Evolutionary conservation across 495 filamentous ascomycete species (phyloP), one percentile per base, ranked within the genome.

Genomic region (Hypoxylon crocopeplum): DNA sequence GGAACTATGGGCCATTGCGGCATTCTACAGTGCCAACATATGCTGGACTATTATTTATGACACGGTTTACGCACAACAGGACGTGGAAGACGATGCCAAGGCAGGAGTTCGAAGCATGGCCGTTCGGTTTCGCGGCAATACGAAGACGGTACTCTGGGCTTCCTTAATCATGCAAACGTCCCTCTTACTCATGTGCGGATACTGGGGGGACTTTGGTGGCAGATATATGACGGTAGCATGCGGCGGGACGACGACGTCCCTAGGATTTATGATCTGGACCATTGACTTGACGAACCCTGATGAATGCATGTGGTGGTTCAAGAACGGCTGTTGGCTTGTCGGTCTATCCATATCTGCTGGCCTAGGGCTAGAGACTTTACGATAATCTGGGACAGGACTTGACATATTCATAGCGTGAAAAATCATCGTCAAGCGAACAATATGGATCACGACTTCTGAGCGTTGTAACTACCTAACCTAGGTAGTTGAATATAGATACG

Each of bases 61-160:
- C 47, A 78, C 71, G 0, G 58, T 80, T 10, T 82, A 80, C 44
- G 76, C 72, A 0, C 65, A 72, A 41, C 74, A 77, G 45, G 79
- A 82, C 53, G 4, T 71, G 0, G 40, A 62, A 21, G 75, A 79
- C 24, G 79, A 82, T 48, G 20, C 68, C 3, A 70, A 74, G 16
- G 69, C 60, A 0, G 75, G 74, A 1, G 62, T 79, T 5, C 69
- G 66, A 55, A 63, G 55, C 10, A 66, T 74, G 55, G 75, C 75
- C 11, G 67, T 80, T 3, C 22, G 22, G 12, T 72, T 69, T 25
- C 16, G 41, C 6, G 20, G 71, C n/a, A 15, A 19, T 2, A 63
- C 60, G 0, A 67, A 66, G 39, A 0, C 24, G 2, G n/a, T 66
- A 12, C 36, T 69, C 8, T 64, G 46, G 44, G 34, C n/a, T 1